phyloP scores from a whole-genome alignment of 1,284 basidiomycete genomes.

The Sanghuangporus sanghuang region DNA sequence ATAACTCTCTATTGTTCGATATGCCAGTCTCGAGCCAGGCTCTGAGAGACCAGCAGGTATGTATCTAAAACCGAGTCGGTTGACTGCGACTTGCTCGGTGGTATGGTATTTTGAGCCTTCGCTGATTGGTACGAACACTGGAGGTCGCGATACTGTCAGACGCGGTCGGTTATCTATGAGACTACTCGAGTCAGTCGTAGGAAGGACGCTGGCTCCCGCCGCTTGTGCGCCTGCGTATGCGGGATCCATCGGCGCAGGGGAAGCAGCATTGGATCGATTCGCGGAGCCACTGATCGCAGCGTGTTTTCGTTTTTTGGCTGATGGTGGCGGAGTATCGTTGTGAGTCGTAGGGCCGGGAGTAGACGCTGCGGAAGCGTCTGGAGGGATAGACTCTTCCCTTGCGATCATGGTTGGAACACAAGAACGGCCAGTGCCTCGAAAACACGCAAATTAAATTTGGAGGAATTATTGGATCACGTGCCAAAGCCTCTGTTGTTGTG shows the following conservation, averaged over 20 bases:
- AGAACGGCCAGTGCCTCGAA: not conserved
- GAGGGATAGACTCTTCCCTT: conserved; percentile 24
- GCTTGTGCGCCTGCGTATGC: conserved; percentile 21
- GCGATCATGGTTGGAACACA: conserved; percentile 1
- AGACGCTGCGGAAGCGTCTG: conserved; percentile 34
- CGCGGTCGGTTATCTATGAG: conserved; percentile 63
- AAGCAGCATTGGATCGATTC: conserved; percentile 30
- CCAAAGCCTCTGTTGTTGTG: not conserved
- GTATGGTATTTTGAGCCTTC: conserved; percentile 54
- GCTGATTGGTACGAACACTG: conserved; percentile 51
- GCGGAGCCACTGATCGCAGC: conserved; percentile 25
- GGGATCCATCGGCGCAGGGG: conserved; percentile 41
- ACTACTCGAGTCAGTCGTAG: conserved; percentile 35
- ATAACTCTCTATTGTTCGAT: conserved; percentile 74
- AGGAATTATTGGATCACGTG: not conserved
- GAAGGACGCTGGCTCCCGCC: conserved; percentile 37
- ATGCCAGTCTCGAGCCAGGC: conserved; percentile 53
- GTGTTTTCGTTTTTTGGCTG: conserved; percentile 37
- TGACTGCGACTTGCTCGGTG: conserved; percentile 67
- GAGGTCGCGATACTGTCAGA: conserved; percentile 66
- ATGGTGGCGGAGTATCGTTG: conserved; percentile 18
- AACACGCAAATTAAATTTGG: not conserved
- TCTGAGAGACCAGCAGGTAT: conserved; percentile 72
- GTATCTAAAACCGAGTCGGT: conserved; percentile 77
- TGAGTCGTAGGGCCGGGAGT: conserved; percentile 23